Evolutionary conservation across 2,329 filamentous ascomycete genomes (phyloP).

Genomic region (Diaporthe sp.): DNA sequence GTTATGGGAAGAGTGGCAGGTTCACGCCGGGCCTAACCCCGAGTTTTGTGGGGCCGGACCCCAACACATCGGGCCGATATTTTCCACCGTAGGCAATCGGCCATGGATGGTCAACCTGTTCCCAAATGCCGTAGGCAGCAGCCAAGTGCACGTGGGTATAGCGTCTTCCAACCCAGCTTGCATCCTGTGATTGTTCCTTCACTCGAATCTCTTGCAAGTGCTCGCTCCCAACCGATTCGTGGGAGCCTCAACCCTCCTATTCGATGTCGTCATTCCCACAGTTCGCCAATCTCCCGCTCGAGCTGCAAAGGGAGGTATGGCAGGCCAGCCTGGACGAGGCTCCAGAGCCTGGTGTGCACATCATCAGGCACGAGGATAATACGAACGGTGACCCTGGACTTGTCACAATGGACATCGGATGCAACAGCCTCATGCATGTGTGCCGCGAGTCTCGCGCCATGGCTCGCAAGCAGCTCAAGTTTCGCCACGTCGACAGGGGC

Average conservation of each 20-base stretch:
- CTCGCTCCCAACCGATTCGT: no score
- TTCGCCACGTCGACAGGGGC: background rate
- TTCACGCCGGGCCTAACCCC: background rate
- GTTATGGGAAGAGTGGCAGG: no score
- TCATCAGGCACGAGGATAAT: background rate
- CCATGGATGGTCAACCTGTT: background rate
- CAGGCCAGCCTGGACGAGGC: background rate
- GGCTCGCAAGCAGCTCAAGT: background rate
- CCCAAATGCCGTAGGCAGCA: no score
- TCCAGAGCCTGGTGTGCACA: background rate
- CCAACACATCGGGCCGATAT: background rate
- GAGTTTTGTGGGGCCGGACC: background rate
- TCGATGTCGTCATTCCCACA: constrained; percentile 1
- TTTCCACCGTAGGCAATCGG: background rate
- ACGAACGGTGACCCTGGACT: background rate
- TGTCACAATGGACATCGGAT: background rate
- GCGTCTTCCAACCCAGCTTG: no score
- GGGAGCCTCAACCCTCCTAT: no score
- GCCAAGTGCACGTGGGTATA: no score
- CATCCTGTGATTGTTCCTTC: no score
- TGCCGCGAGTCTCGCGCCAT: constrained; percentile 2
- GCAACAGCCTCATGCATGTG: background rate
- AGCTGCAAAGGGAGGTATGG: constrained; percentile 11
- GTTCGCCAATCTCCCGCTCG: constrained; percentile 8
- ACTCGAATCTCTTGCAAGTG: no score